phyloP scores from a whole-genome alignment of 2,329 filamentous ascomycete species.

The Xylaria sp. region DNA sequence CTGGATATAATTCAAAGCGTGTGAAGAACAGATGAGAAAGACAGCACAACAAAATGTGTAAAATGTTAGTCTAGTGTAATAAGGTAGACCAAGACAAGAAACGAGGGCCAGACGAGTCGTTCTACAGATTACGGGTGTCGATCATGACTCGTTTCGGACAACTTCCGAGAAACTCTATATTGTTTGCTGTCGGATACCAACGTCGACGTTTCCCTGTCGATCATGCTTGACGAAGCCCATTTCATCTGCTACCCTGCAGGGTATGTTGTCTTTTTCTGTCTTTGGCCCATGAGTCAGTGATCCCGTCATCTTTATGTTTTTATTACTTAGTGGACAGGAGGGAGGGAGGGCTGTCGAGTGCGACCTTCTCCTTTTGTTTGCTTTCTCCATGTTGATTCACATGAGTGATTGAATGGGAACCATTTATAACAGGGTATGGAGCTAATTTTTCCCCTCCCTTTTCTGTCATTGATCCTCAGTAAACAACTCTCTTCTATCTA shows the following conservation, averaged over 20 bases:
- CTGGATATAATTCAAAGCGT: background rate
- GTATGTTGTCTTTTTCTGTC: background rate
- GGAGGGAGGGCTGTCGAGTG: background rate
- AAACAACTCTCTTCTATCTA: background rate
- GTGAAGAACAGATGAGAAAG: background rate
- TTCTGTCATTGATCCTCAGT: background rate
- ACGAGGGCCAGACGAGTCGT: constrained; percentile 9
- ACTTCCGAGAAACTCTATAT: constrained; percentile 33
- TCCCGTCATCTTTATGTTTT: background rate
- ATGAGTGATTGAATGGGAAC: background rate
- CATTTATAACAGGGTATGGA: background rate
- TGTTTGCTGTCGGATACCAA: constrained; percentile 12
- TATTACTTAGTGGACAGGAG: background rate
- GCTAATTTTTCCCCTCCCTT: background rate
- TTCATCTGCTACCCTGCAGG: background rate
- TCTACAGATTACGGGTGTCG: constrained; percentile 21
- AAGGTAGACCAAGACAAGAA: background rate
- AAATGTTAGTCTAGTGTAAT: background rate
- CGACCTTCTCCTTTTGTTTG: constrained; percentile 3
- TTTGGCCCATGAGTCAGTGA: constrained; percentile 1
- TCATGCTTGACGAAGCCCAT: background rate
- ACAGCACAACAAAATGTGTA: background rate
- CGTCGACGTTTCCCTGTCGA: constrained; percentile 8
- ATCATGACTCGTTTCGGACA: constrained; percentile 33
- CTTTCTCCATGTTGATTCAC: background rate